These are phyloP conservation scores for Isatis lusitanica DNA, from an alignment of 441 rosid genomes.

Conservation along the genomic window DNA sequence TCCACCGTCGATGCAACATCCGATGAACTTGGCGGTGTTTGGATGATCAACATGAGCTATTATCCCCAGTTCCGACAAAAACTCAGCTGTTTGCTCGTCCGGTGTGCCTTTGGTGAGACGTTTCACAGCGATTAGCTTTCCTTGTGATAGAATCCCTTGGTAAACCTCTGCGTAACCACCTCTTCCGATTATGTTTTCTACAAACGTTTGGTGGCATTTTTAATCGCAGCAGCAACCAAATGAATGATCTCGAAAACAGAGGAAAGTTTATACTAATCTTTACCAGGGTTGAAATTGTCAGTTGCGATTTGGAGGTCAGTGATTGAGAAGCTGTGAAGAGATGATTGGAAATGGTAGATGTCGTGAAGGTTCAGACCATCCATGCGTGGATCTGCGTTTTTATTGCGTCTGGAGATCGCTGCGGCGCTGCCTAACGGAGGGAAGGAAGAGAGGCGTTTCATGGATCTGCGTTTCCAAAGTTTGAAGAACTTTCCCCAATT, in stretches of 20 bases:
- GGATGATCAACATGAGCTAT: slow-evolving; percentile 90
- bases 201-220: slow-evolving; percentile 7
- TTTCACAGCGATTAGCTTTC: slow-evolving; percentile 74
- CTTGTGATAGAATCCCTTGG: slow-evolving; percentile 69
- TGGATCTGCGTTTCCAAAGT: slow-evolving; percentile 61
- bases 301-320: slow-evolving; percentile 69
- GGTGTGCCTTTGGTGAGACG: slow-evolving; percentile 66
- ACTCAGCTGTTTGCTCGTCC: slow-evolving; percentile 62
- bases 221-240: not conserved
- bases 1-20: slow-evolving; percentile 78
- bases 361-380: slow-evolving; percentile 49
- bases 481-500: slow-evolving; percentile 75
- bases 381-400: slow-evolving; percentile 35
- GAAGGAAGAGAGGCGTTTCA: slow-evolving; percentile 52
- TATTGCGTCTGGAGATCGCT: slow-evolving; percentile 41
- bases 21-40: slow-evolving; percentile 80
- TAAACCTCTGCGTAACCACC: slow-evolving; percentile 87
- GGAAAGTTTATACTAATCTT: not conserved
- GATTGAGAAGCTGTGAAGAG: slow-evolving; percentile 56
- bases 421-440: slow-evolving; percentile 45
- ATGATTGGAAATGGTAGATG: slow-evolving; percentile 58
- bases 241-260: not conserved
- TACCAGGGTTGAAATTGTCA: slow-evolving; percentile 64
- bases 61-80: slow-evolving; percentile 81
- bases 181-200: slow-evolving; percentile 76